Evolutionary conservation across 2,329 filamentous ascomycete species (phyloP).

Genomic region (Colletotrichum simmondsii): DNA sequence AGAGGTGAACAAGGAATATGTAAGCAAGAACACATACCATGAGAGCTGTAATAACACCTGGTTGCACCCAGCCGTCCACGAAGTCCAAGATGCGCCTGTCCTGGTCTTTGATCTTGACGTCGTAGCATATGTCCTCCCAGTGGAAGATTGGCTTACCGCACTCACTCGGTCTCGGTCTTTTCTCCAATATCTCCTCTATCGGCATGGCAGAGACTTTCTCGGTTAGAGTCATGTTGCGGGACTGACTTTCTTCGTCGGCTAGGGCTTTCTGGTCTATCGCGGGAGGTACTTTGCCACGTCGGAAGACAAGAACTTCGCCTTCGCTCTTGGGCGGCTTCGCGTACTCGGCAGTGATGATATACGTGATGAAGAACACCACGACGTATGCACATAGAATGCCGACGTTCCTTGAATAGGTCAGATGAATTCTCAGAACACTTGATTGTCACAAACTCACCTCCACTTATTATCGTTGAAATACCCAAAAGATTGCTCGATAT

Average conservation of each 20-base stretch:
- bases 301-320: conserved; percentile 78
- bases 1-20: background rate
- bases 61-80: conserved; percentile 82
- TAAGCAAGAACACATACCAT: conserved; percentile 62
- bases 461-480: conserved; percentile 59
- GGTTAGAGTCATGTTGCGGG: background rate
- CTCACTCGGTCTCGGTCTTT: conserved; percentile 20
- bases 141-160: conserved; percentile 62
- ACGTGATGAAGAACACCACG: conserved; percentile 67
- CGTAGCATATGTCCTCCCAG: conserved; percentile 75
- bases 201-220: background rate
- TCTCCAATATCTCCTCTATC: background rate
- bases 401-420: conserved; percentile 61
- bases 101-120: conserved; percentile 72
- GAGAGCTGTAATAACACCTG: conserved; percentile 77
- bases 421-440: accelerated
- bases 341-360: conserved; percentile 73
- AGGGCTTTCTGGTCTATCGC: conserved; percentile 36
- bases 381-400: conserved; percentile 75
- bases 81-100: conserved; percentile 74
- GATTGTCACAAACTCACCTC: conserved; percentile 40
- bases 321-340: conserved; percentile 76
- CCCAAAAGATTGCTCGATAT: conserved; percentile 53
- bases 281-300: conserved; percentile 60
- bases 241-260: conserved; percentile 23